Base-by-base conservation (phyloP, 2,329 filamentous ascomycete species). In the Fusarium hainanense region DNA sequence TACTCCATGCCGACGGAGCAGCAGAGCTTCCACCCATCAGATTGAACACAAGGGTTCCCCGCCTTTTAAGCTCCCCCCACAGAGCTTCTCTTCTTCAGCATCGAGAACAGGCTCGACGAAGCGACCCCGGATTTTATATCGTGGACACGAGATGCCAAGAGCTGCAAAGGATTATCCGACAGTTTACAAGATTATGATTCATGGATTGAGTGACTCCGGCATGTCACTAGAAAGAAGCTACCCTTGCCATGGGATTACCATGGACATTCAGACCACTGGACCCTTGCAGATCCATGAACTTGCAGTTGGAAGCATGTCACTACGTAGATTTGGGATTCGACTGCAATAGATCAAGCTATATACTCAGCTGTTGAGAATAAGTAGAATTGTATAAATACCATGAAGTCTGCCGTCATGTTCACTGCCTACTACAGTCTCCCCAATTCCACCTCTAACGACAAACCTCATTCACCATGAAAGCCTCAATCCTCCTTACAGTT, bases 401-500 rank as follows among this genome's bases (percentile, higher is more conserved):
- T 6, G 0, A 37, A n/a, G 10, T 12, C 7, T 6, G 13, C 16
- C 11, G 1, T 21, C 20, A 14, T 1, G 28, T 13, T 10, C 2
- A 16, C 20, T 23, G 4, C 13, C 6, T 23, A 7, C 8, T 4
- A 6, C 4, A 23, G 10, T 7, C 20, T 32, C 16, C 2, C 16
- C 8, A 16, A 5, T 7, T 4, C 21, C 0, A 21, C 13, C 9
- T 18, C 9, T 4, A 11, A 20, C 27, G 1, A 20, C 8, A 3
- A 50, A 12, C 8, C 18, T 20, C 12, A 3, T 16, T 2, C 55
- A 66, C 9, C 2, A 77, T 77, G 75, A 77, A 76, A 61, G 27
- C 73, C 20, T 56, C 71, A 7, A n/a, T 72, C 2, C 21, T 74
- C 28, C 10, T 75, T 2, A 54, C 65, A 0, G 60, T 76, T 1